Evolutionary conservation across 345 rosid species (phyloP), one percentile per base, ranked within the genome.

Genomic region (Brassica cretica): DNA sequence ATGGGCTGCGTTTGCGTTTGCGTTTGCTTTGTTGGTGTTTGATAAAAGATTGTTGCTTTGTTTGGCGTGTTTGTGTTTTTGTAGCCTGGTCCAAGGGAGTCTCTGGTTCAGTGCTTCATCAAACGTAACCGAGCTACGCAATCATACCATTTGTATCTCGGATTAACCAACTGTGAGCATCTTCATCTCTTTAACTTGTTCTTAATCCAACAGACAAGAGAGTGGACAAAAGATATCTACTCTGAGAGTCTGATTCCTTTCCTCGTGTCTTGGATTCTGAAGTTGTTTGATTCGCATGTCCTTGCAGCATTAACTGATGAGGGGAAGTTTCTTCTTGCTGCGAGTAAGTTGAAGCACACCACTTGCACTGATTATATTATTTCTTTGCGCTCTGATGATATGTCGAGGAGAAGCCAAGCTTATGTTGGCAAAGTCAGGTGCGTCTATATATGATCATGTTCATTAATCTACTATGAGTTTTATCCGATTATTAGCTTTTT

Each of bases 311-410:
- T 89, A 77, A 86, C 86, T 73, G 96, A 89, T 71, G 89, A 88
- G 78, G 98, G 96, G 5, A 90, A 92, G 88, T 90, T 94, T 73
- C 92, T 92, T 81, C 92, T 94, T 9, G 88, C 90, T 83, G 98
- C 97, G 58, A 84, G 84, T 82, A 92, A 85, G 87, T 76, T 84
- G 15, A 85, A 91, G 58, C 88, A 92, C 39, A 86, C 96, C 27
- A 92, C 94, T 35, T 90, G 93, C 79, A 90, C 97, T 19, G 98
- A 94, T 76, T 89, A 88, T 83, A 87, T 90, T 30, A 84, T 94
- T 73, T 90, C 95, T 72, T 67, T 94, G 74, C 87, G 88, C 77
- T 78, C 82, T 21, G 93, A 86, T 72, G 94, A 86, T 80, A 83
- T 88, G 82, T 89, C 93, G 5, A 90, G 85, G 72, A 90, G 96